Percentiles rank a stretch among this genome's conserved stretches.
These are phyloP conservation scores for Thermomucor indicae-seudaticae DNA, from an alignment of 371 early-diverging fungal species.

Conservation along the genomic window DNA sequence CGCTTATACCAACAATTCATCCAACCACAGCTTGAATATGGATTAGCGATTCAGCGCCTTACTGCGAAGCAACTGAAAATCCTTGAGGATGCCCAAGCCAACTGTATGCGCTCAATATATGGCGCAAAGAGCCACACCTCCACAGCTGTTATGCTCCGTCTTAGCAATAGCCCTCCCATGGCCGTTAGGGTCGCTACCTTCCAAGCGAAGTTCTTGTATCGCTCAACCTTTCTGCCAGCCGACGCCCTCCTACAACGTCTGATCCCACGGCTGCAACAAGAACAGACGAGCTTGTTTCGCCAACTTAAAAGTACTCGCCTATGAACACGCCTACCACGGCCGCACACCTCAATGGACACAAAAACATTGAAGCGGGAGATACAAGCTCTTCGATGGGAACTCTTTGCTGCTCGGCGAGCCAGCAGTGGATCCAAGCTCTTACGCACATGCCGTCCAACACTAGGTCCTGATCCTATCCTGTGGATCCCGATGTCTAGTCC, in stretches of 20 bases:
- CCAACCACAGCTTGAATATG: conserved; percentile 6
- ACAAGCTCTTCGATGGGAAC: neutral
- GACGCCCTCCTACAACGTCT: neutral
- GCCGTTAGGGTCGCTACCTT: neutral
- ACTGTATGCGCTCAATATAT: neutral
- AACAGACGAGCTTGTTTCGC: neutral
- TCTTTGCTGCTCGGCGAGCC: no score
- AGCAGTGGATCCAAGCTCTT: neutral
- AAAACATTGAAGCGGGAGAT: neutral
- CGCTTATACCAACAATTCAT: conserved; percentile 4
- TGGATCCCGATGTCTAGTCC: no score
- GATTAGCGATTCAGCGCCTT: neutral
- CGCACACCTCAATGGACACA: neutral
- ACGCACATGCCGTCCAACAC: neutral
- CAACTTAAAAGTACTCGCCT: neutral
- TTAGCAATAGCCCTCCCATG: neutral
- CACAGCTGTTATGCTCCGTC: neutral
- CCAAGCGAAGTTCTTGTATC: neutral
- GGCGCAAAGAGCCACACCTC: neutral
- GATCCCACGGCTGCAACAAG: neutral
- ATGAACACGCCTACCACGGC: neutral
- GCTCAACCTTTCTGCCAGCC: neutral
- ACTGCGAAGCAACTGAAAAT: neutral
- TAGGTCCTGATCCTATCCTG: neutral
- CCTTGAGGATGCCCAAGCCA: neutral